These are phyloP conservation scores for Groenewaldozyma tartarivorans DNA, from an alignment of 805 yeast genomes.

Conservation along the genomic window DNA sequence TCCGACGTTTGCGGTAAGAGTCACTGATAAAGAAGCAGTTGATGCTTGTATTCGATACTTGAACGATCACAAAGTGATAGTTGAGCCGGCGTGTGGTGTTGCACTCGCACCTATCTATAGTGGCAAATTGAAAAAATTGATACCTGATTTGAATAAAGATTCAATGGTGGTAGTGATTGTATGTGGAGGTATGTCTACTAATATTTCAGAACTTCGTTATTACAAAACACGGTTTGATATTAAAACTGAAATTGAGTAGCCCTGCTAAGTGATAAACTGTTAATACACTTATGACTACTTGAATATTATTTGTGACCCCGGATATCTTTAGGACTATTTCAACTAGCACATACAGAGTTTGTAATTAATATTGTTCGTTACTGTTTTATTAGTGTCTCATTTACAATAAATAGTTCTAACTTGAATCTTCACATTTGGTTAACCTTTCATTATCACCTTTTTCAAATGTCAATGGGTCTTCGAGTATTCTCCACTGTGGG, in stretches of 20 bases:
- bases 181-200: slow-evolving; percentile 43
- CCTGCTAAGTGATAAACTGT: too few relatives aligned
- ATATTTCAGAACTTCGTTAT: slow-evolving; percentile 17
- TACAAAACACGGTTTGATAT: slow-evolving; percentile 17
- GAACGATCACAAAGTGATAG: slow-evolving; percentile 39
- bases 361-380: too few relatives aligned
- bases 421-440: too few relatives aligned
- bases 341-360: too few relatives aligned
- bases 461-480: too few relatives aligned
- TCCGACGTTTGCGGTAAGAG: slow-evolving; percentile 34
- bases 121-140: slow-evolving; percentile 12
- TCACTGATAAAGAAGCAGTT: slow-evolving; percentile 49
- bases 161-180: slow-evolving; percentile 46
- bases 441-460: too few relatives aligned
- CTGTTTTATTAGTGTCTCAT: too few relatives aligned
- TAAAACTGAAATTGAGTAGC: not conserved
- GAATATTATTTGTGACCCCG: too few relatives aligned
- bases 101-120: slow-evolving; percentile 40
- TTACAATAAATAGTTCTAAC: too few relatives aligned
- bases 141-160: slow-evolving; percentile 26
- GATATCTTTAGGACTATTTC: too few relatives aligned
- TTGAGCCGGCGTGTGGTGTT: slow-evolving; percentile 72
- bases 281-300: too few relatives aligned
- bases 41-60: slow-evolving; percentile 43
- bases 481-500: too few relatives aligned